phyloP scores from a whole-genome alignment of 2,329 filamentous ascomycete species.

The Aspergillus sergii region DNA sequence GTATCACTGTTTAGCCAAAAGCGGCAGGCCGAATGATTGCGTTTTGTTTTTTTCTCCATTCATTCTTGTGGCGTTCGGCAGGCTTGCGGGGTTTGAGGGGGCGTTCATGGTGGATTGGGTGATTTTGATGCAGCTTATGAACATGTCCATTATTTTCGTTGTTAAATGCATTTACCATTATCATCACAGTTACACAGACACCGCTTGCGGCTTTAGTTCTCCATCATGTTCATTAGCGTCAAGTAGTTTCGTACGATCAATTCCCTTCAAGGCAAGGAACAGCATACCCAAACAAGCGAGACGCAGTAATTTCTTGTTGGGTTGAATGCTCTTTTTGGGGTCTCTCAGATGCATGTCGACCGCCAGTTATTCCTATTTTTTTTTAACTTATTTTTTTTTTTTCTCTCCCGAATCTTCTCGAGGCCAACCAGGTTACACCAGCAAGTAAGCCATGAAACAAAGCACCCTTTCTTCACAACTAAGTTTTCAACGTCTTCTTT shows the following conservation, averaged over 20 bases:
- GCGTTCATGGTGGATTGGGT: neutral
- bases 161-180: neutral
- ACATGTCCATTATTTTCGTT: neutral
- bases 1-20: constrained; percentile 22
- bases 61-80: neutral
- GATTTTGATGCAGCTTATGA: neutral
- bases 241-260: neutral
- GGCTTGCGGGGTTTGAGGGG: neutral
- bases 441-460: neutral
- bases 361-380: too few species aligned
- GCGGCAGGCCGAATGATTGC: neutral
- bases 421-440: neutral
- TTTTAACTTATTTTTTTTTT: neutral
- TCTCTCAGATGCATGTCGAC: neutral
- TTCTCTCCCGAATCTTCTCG: neutral
- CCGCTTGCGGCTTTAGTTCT: neutral
- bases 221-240: neutral
- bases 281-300: neutral
- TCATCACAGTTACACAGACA: neutral
- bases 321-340: neutral
- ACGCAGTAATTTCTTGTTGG: neutral
- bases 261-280: constrained; percentile 1
- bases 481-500: neutral
- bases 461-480: neutral
- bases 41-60: neutral